Conservation (phyloP, 495 filamentous ascomycete species). For the Saxophila tyrrhenica region DNA sequence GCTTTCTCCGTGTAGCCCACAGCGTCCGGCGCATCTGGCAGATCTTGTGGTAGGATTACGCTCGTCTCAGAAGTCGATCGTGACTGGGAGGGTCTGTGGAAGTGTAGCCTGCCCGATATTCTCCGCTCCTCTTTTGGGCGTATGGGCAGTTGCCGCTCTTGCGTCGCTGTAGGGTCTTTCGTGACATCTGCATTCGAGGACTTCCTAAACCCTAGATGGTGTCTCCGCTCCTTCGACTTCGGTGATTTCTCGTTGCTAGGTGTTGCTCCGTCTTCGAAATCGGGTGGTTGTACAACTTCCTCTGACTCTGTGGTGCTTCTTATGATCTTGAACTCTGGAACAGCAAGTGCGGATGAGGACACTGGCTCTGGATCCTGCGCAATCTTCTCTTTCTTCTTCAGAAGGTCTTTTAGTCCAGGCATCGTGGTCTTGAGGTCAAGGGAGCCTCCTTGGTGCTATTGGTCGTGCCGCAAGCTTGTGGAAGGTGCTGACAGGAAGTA, state of each 20-base stretch:
- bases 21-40: slow-evolving; percentile 48
- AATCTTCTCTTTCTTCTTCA: slow-evolving; percentile 61
- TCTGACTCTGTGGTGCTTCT: slow-evolving; percentile 70
- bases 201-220: slow-evolving; percentile 25
- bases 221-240: slow-evolving; percentile 32
- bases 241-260: slow-evolving; percentile 17
- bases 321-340: slow-evolving; percentile 72
- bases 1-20: neutral
- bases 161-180: slow-evolving; percentile 12
- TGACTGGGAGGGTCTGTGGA: slow-evolving; percentile 43
- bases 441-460: too few relatives aligned
- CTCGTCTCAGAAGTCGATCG: slow-evolving; percentile 47
- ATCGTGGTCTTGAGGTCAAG: slow-evolving; percentile 35
- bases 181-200: slow-evolving; percentile 28
- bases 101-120: slow-evolving; percentile 61
- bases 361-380: slow-evolving; percentile 18
- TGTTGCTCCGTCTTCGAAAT: slow-evolving; percentile 27
- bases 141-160: slow-evolving; percentile 29
- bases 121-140: slow-evolving; percentile 24
- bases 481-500: neutral
- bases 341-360: slow-evolving; percentile 1
- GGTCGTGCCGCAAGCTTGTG: too few relatives aligned
- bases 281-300: slow-evolving; percentile 62
- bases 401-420: slow-evolving; percentile 55
- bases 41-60: slow-evolving; percentile 61